Evolutionary conservation across 768 basidiomycete genomes (phyloP).

Genomic region (Chlorophyllum brunneum): DNA sequence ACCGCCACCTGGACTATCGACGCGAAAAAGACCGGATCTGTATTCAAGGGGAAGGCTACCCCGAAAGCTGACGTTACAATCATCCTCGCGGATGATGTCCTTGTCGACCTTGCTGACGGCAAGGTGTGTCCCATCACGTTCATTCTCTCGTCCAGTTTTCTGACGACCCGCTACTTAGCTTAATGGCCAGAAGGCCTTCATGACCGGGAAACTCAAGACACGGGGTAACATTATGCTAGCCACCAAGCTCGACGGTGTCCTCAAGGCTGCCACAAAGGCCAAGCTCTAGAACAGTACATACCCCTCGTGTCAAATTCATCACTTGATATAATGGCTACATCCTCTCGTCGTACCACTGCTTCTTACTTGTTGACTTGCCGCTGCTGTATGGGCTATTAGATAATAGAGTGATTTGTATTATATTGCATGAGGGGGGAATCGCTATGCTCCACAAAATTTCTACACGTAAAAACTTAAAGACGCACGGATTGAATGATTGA

Average conservation of each 20-base stretch:
- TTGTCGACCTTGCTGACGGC: slow-evolving; percentile 65
- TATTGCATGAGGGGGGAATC: slow-evolving; percentile 2
- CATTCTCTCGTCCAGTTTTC: neutral
- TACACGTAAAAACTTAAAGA: neutral
- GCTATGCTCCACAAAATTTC: neutral
- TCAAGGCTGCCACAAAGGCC: slow-evolving; percentile 47
- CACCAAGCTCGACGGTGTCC: slow-evolving; percentile 81
- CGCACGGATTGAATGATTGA: neutral
- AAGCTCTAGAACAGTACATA: slow-evolving; percentile 32
- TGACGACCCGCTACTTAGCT: slow-evolving; percentile 37
- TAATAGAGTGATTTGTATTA: slow-evolving; percentile 11
- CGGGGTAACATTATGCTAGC: slow-evolving; percentile 93
- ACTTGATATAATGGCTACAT: neutral
- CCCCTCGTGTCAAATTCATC: neutral
- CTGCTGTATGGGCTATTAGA: slow-evolving; percentile 1
- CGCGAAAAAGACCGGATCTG: slow-evolving; percentile 76
- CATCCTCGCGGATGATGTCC: slow-evolving; percentile 72
- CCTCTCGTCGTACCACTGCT: neutral
- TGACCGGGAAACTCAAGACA: slow-evolving; percentile 92
- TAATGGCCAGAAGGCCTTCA: slow-evolving; percentile 93
- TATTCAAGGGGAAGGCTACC: slow-evolving; percentile 70
- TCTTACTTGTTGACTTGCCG: neutral
- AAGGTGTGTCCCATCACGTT: slow-evolving; percentile 46
- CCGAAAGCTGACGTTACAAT: slow-evolving; percentile 83
- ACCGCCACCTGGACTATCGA: slow-evolving; percentile 89